Evolutionary conservation across 495 filamentous ascomycete species (phyloP).

Genomic region (Hypoxylon intermedium): DNA sequence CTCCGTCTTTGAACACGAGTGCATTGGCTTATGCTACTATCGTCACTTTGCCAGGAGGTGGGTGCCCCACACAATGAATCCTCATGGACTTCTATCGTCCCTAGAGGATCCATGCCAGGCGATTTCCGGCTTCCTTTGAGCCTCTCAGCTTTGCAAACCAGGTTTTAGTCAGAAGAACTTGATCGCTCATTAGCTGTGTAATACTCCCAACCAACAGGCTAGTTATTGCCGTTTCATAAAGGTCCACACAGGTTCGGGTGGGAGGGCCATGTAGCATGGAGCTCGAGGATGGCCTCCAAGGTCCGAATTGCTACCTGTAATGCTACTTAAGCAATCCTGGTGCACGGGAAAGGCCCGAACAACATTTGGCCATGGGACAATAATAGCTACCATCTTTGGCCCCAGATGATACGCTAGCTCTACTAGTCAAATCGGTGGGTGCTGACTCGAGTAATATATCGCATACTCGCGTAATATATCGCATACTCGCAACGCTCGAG

Average conservation of each 20-base stretch:
- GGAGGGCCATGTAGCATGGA: background rate
- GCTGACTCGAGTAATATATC: constrained; percentile 8
- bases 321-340: constrained; percentile 6
- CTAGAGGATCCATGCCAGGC: constrained; percentile 7
- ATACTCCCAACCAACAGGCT: background rate
- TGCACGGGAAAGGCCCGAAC: constrained; percentile 15
- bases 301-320: background rate
- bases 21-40: background rate
- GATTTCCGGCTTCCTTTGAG: background rate
- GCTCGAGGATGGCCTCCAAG: constrained; percentile 5
- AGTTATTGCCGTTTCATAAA: background rate
- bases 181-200: background rate
- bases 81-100: background rate
- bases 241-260: background rate
- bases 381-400: constrained; percentile 3
- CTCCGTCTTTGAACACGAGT: background rate
- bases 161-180: background rate
- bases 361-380: background rate
- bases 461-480: constrained; percentile 6
- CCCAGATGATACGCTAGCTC: background rate
- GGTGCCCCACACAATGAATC: constrained; percentile 6
- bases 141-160: background rate
- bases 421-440: no score
- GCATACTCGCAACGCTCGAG: constrained; percentile 9
- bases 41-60: constrained; percentile 4